Base-by-base conservation (phyloP, 202 grass and related monocot genomes). In the Alloteropsis angusta region DNA sequence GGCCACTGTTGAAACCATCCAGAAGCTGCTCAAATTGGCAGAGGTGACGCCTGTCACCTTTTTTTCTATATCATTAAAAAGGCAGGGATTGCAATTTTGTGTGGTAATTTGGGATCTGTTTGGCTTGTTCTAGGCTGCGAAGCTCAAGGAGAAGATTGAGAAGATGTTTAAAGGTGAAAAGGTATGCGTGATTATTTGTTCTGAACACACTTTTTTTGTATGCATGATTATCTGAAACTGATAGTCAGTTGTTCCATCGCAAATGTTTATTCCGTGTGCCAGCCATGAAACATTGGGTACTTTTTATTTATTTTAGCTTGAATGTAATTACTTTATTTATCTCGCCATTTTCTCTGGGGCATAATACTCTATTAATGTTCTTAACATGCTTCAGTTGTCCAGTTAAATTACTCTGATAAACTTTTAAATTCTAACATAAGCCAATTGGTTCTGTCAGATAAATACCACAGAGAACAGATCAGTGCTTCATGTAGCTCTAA, bases 381-480 rank as follows among this genome's bases (percentile, higher is more conserved):
- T 60, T 30, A 10, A 13, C 4, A 7, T 22, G 42, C 71, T 38
- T 67, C 42, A 77, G 1, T 28, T 81, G 4, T 6, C 7, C 0
- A 37, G 2, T 73, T 43, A 55, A 35, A 18, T 25, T 46, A 2
- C n/a, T 53, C 37, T 9, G 6, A 57, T 39, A 32, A 3, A 60
- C 73, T 25, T 30, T 30, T 30, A 30, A 30, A 30, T 30, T 67
- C 11, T 78, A 39, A 26, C 9, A 7, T 45, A 41, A 39, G n/a
- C 61, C 37, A 9, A 66, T 82, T 57, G 5, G 9, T 81, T 88
- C 39, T 88, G 34, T 73, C 49, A 99, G 96, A 99, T 99, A 84
- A 99, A 99, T 78, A 95, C 58, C 57, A 95, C 96, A 2, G 96
- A 99, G 75, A 95, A 95, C 79, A 95, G 92, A 64, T 95, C 90